phyloP scores from a whole-genome alignment of 495 filamentous ascomycete genomes.

The Lepidopterella palustris region DNA sequence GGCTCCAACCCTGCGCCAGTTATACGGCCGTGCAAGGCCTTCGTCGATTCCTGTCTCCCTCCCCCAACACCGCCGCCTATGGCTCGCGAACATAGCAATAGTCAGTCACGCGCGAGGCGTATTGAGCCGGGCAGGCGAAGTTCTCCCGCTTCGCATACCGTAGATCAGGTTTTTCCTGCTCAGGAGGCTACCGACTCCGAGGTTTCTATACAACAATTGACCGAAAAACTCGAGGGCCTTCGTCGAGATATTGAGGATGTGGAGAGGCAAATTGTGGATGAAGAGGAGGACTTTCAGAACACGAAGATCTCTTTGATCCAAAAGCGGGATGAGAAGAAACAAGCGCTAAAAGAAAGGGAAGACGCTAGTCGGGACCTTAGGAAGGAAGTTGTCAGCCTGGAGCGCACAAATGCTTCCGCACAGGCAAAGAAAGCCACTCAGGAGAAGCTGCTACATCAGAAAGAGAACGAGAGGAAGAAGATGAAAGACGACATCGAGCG shows the following conservation, averaged over 20 bases:
- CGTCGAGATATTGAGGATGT: constrained; percentile 34
- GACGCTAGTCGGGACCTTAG: constrained; percentile 74
- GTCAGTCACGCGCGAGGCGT: constrained; percentile 53
- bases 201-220: constrained; percentile 43
- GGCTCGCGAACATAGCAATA: constrained; percentile 56
- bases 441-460: constrained; percentile 59
- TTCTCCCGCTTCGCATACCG: constrained; percentile 62
- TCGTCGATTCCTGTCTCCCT: constrained; percentile 48
- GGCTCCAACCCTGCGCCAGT: constrained; percentile 41
- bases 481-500: constrained; percentile 53
- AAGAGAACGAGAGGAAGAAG: constrained; percentile 55
- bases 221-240: constrained; percentile 44
- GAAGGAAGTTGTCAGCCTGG: constrained; percentile 70
- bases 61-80: constrained; percentile 47
- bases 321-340: constrained; percentile 66
- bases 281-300: constrained; percentile 67
- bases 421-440: constrained; percentile 72
- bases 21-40: constrained; percentile 43
- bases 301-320: constrained; percentile 52
- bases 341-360: constrained; percentile 75
- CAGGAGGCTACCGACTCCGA: constrained; percentile 50
- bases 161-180: constrained; percentile 42
- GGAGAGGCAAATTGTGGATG: constrained; percentile 49
- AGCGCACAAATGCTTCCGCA: constrained; percentile 75
- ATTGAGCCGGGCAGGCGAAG: constrained; percentile 64